Conservation (phyloP, 2,329 filamentous ascomycete species). For the Fusarium citri region DNA sequence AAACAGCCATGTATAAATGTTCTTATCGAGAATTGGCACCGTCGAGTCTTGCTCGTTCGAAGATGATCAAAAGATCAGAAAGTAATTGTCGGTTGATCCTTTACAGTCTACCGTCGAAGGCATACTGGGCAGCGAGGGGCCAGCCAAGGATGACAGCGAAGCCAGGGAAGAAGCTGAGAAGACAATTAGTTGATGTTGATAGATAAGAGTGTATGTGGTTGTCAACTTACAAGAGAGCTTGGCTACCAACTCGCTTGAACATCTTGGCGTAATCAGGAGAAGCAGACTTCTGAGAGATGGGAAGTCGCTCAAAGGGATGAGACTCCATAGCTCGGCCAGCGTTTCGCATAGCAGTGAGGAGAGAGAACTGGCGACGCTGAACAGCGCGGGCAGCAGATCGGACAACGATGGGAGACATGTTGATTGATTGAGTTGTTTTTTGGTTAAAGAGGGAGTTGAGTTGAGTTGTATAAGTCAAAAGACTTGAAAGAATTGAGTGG, state of each 20-base stretch:
- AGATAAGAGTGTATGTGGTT: neutral
- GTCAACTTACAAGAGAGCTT: slow-evolving; percentile 50
- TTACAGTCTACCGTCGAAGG: slow-evolving; percentile 51
- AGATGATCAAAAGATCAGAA: slow-evolving; percentile 18
- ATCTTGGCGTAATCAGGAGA: slow-evolving; percentile 50
- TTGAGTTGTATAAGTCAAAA: slow-evolving; percentile 18
- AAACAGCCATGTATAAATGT: slow-evolving; percentile 20
- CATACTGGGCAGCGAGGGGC: slow-evolving; percentile 47
- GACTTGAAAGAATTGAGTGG: slow-evolving; percentile 25
- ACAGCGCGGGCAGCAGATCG: slow-evolving; percentile 48
- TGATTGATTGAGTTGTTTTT: slow-evolving; percentile 28
- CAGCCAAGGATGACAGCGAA: slow-evolving; percentile 51
- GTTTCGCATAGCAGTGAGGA: slow-evolving; percentile 49
- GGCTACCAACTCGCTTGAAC: slow-evolving; percentile 48
- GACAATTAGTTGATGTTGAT: slow-evolving; percentile 17
- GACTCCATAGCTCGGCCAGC: slow-evolving; percentile 51
- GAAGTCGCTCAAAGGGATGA: slow-evolving; percentile 52
- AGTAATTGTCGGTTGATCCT: slow-evolving; percentile 5
- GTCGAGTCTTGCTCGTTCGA: slow-evolving; percentile 37
- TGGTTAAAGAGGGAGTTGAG: slow-evolving; percentile 26
- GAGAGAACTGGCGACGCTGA: slow-evolving; percentile 51
- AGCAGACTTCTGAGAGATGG: slow-evolving; percentile 45
- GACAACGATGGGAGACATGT: slow-evolving; percentile 47
- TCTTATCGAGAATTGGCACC: slow-evolving; percentile 20
- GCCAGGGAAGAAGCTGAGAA: slow-evolving; percentile 51